Conservation (phyloP, 257 asterid species). For the Galeopsis tetrahit region DNA sequence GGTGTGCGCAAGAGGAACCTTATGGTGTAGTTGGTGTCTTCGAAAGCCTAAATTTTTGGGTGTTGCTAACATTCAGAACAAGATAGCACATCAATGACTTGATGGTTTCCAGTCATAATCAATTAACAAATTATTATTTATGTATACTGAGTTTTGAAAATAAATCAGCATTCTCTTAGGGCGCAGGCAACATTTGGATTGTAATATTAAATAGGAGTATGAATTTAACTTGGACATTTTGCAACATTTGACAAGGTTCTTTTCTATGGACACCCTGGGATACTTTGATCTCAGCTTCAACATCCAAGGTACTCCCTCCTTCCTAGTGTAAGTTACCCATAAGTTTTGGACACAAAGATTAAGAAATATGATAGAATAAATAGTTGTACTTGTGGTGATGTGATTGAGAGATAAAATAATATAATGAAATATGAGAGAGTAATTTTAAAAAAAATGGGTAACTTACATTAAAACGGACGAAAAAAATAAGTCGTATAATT, state of each 20-base stretch:
- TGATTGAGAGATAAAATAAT: too few species aligned
- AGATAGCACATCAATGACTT: background rate
- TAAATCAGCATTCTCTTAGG: background rate
- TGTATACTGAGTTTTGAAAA: background rate
- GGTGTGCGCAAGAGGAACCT: conserved; percentile 11
- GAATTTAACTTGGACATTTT: too few species aligned
- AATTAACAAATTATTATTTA: background rate
- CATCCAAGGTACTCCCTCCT: background rate
- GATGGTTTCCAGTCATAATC: background rate
- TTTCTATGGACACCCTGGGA: background rate
- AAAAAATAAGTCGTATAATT: too few species aligned
- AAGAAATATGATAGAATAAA: too few species aligned
- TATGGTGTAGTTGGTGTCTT: conserved; percentile 6
- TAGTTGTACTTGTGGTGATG: too few species aligned
- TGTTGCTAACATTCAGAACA: background rate
- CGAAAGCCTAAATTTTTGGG: background rate
- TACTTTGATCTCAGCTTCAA: background rate
- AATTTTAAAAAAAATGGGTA: too few species aligned
- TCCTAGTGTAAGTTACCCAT: too few species aligned
- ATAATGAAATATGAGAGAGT: too few species aligned
- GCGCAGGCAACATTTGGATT: background rate
- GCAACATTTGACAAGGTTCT: background rate
- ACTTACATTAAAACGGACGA: too few species aligned
- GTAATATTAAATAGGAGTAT: too few species aligned
- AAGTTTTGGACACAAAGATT: too few species aligned